Conservation (phyloP, 2,329 filamentous ascomycete genomes). For the Xylariaceae sp. region DNA sequence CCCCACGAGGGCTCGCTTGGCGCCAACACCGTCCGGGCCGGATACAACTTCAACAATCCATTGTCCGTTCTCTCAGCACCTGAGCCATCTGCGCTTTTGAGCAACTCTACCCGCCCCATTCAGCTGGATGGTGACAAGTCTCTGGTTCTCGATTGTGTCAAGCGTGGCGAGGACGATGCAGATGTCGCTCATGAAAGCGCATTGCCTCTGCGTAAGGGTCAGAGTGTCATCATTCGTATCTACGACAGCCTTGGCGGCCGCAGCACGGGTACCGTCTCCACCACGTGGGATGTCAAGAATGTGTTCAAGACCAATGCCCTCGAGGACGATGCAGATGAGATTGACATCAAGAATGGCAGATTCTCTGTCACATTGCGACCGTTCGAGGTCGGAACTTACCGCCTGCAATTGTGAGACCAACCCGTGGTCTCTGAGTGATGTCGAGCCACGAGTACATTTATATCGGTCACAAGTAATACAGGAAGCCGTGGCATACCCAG, state of each 20-base stretch:
- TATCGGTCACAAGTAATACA: too few species aligned
- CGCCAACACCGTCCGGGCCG: conserved; percentile 73
- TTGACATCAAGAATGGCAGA: conserved; percentile 49
- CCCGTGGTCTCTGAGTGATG: neutral
- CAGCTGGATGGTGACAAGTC: conserved; percentile 64
- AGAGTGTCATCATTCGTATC: conserved; percentile 77
- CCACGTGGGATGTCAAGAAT: conserved; percentile 67
- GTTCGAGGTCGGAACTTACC: conserved; percentile 83
- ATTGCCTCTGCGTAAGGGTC: conserved; percentile 64
- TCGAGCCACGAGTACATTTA: neutral
- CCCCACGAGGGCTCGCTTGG: conserved; percentile 75
- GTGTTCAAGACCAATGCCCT: conserved; percentile 83
- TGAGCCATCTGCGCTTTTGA: conserved; percentile 27
- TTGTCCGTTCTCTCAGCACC: conserved; percentile 53
- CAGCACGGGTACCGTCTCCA: conserved; percentile 67
- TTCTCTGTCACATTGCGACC: conserved; percentile 67
- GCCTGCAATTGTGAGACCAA: conserved; percentile 52
- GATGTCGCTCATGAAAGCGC: conserved; percentile 63
- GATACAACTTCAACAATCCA: conserved; percentile 87
- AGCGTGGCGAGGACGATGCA: conserved; percentile 86
- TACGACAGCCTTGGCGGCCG: conserved; percentile 88
- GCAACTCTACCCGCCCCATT: conserved; percentile 45
- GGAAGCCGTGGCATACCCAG: too few species aligned
- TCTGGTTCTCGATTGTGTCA: conserved; percentile 83
- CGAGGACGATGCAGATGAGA: conserved; percentile 77